Base-by-base conservation (phyloP, 108 stramenopile species). In the Hondaea fermentalgiana region DNA sequence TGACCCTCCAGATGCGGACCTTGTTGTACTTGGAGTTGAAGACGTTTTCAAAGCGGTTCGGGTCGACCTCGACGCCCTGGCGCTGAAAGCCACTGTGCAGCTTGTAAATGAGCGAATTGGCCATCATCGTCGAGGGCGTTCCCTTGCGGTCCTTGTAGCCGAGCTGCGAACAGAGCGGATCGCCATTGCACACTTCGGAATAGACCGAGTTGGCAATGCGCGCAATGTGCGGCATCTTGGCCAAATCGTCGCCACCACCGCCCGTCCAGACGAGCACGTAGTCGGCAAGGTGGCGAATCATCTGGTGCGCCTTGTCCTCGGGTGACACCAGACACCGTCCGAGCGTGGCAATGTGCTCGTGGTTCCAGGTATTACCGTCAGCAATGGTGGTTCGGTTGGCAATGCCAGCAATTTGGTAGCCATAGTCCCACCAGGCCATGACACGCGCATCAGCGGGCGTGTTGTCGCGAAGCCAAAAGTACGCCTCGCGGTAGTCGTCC, bases 311-410 rank as follows among this genome's bases (percentile, higher is more conserved):
- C 89, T 97, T 95, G 64, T 97, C 95, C 60, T 96, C 96, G 57
- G 91, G 89, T 4, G 96, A 91, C n/a, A 98, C 97, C 69, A 99
- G 90, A 14, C 94, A 92, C 23, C 96, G 96, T 0, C 97, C 99
- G 8, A 99, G 94, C 6, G 98, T 95, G n/a, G 99, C 98, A 93
- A 99, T 98, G 92, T 99, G 99, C 89, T 97, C 97, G 87, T 98
- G 97, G 92, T 98, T 98, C 98, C 98, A 99, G 72, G 98, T 98
- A 92, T 99, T 99, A 45, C 97, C 97, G 93, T 99, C 99, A 5
- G 97, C 98, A 87, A 98, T 92, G 12, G 97, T 98, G 5, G 99
- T 99, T 4, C 98, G 95, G 91, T 98, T 98, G 64, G 96, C 95
- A 92, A 99, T 98, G 60, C 95, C 98, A 16, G 96, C 94, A 90